Evolutionary conservation across 2,329 filamentous ascomycete species (phyloP).

Genomic region (Didymella arachidicola): DNA sequence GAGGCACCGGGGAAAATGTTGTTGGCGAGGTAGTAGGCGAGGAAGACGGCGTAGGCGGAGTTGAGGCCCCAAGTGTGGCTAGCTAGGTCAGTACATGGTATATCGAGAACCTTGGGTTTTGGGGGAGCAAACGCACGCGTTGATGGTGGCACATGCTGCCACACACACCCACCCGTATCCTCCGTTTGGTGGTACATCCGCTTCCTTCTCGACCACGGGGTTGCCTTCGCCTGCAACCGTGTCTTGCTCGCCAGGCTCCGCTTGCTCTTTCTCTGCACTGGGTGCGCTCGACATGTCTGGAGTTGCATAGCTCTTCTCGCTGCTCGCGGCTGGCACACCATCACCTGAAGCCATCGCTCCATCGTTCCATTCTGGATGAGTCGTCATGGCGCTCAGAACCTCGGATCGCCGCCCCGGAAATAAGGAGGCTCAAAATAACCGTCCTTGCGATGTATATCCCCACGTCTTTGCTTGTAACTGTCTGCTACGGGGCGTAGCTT

Average conservation of each 20-base stretch:
- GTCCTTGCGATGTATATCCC: not conserved
- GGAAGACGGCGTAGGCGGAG: conserved; percentile 74
- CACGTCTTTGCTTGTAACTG: not conserved
- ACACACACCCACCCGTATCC: conserved; percentile 69
- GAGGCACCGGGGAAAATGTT: conserved; percentile 69
- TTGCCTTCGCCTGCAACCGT: conserved; percentile 53
- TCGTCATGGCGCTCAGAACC: conserved; percentile 10
- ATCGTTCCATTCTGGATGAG: not conserved
- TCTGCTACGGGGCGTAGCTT: not conserved
- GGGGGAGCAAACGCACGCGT: conserved; percentile 42
- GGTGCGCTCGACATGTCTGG: not conserved
- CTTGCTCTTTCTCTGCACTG: conserved; percentile 6
- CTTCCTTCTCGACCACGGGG: conserved; percentile 6
- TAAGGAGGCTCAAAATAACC: conserved; percentile 3
- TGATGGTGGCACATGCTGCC: conserved; percentile 43
- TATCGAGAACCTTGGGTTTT: not conserved
- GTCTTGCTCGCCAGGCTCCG: conserved; percentile 50
- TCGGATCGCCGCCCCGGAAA: conserved; percentile 19
- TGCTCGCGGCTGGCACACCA: not conserved
- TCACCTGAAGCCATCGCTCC: not conserved
- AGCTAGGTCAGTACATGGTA: conserved; percentile 37
- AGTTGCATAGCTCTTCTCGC: conserved; percentile 11
- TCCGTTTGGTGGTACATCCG: conserved; percentile 68
- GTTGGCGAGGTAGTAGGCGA: conserved; percentile 72
- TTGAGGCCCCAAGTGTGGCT: conserved; percentile 79